A percentile compares a stretch with the other conserved stretches of the same genome.
Evolutionary conservation across 176 grass and related monocot genomes (phyloP).

Genomic region (Lolium multiflorum): DNA sequence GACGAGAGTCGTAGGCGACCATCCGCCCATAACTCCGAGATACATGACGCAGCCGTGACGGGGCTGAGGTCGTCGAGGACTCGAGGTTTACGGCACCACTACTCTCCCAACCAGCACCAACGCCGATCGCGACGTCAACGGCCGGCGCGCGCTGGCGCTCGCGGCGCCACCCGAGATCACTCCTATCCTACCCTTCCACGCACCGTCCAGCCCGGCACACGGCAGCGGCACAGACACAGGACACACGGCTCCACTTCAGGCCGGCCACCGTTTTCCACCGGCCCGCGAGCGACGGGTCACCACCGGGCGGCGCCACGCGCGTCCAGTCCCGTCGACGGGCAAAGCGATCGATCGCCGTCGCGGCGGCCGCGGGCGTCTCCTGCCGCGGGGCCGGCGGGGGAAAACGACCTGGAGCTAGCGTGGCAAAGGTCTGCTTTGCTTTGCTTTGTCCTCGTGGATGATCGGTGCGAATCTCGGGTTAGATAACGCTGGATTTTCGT

Average conservation of each 20-base stretch:
- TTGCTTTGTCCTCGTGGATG: not conserved
- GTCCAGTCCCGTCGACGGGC: not conserved
- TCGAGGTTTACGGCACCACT: too few species aligned
- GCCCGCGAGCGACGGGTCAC: not conserved
- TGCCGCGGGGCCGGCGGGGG: not conserved
- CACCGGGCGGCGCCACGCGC: not conserved
- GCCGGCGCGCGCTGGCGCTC: not conserved
- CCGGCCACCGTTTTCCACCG: not conserved
- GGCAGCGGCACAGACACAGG: not conserved
- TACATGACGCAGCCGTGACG: not conserved
- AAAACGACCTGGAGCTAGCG: constrained; percentile 24
- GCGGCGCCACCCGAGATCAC: not conserved
- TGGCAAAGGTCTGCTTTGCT: not conserved
- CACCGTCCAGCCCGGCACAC: not conserved
- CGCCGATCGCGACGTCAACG: not conserved
- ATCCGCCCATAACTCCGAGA: not conserved
- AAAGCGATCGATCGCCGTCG: not conserved
- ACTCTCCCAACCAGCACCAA: not conserved
- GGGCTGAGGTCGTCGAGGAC: too few species aligned
- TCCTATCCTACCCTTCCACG: too few species aligned
- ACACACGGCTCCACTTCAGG: not conserved
- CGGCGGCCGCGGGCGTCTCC: constrained; percentile 13
- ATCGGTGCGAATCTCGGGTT: constrained; percentile 36
- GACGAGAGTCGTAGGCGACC: not conserved
- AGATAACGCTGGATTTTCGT: not conserved